phyloP scores from a whole-genome alignment of 345 rosid genomes.

The Gossypium anomalum region DNA sequence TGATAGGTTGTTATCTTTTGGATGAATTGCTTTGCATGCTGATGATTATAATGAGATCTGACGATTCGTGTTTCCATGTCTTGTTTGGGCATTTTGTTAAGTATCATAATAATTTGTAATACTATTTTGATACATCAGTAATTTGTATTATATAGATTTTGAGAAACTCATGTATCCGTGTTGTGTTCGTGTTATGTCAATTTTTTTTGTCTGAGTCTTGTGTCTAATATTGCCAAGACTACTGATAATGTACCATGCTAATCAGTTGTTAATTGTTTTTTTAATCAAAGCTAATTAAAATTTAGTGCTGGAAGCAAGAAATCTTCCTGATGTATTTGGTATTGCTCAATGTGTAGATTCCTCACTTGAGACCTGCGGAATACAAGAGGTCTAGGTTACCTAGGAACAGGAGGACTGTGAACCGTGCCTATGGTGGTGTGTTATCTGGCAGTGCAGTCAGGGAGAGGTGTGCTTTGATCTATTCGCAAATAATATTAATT shows the following conservation, averaged over 20 bases:
- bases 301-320: background rate
- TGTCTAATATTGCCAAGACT: background rate
- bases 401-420: conserved; percentile 74
- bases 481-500: too few species aligned
- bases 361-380: conserved; percentile 84
- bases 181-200: background rate
- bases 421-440: conserved; percentile 86
- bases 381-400: conserved; percentile 76
- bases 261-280: background rate
- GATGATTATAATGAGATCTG: background rate
- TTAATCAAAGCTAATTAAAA: background rate
- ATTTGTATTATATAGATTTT: background rate
- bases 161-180: background rate
- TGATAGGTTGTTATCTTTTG: background rate
- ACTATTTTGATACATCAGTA: too few species aligned
- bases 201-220: background rate
- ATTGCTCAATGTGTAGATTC: conserved; percentile 41
- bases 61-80: background rate
- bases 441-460: conserved; percentile 74
- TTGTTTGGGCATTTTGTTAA: too few species aligned
- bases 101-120: too few species aligned
- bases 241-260: background rate
- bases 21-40: background rate
- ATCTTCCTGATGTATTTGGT: background rate
- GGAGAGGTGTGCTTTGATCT: conserved; percentile 44